These are phyloP conservation scores for Stachybotrys elegans DNA, from an alignment of 2,329 filamentous ascomycete species.

Conservation along the genomic window DNA sequence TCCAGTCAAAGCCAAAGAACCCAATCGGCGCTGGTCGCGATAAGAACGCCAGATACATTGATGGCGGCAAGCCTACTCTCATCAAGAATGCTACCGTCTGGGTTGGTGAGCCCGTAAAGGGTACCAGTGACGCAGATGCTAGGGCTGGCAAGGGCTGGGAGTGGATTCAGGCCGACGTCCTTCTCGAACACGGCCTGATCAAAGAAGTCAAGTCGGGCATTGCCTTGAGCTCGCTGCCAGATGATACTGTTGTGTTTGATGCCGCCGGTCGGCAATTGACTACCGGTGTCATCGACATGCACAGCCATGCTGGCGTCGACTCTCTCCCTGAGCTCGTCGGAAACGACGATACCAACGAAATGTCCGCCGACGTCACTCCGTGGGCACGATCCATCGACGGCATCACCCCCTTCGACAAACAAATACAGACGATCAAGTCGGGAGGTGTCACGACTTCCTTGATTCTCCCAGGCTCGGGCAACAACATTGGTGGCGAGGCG, in stretches of 20 bases:
- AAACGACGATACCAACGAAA: slow-evolving; percentile 58
- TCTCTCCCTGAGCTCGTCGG: slow-evolving; percentile 50
- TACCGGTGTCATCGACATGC: slow-evolving; percentile 66
- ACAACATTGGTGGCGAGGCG: slow-evolving; percentile 69
- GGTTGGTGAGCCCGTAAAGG: slow-evolving; percentile 55
- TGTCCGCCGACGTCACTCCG: slow-evolving; percentile 59
- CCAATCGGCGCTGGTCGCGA: slow-evolving; percentile 51
- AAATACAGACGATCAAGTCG: slow-evolving; percentile 65
- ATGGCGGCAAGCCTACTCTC: slow-evolving; percentile 54
- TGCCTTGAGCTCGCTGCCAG: slow-evolving; percentile 32
- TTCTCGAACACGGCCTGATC: slow-evolving; percentile 57
- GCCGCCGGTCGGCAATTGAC: slow-evolving; percentile 59
- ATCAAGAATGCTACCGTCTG: slow-evolving; percentile 64
- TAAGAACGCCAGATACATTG: slow-evolving; percentile 55
- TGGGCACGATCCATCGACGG: slow-evolving; percentile 64
- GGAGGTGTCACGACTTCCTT: slow-evolving; percentile 68
- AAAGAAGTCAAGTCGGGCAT: slow-evolving; percentile 44
- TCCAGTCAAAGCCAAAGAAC: slow-evolving; percentile 50
- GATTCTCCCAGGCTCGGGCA: slow-evolving; percentile 63
- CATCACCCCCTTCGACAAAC: slow-evolving; percentile 57
- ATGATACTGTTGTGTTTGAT: slow-evolving; percentile 48
- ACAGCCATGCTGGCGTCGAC: slow-evolving; percentile 59
- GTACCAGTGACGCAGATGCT: slow-evolving; percentile 46
- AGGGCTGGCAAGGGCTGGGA: slow-evolving; percentile 53
- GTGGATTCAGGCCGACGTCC: slow-evolving; percentile 57